These are phyloP conservation scores for Pestalotiopsis fici DNA, from an alignment of 2,329 filamentous ascomycete genomes.

Conservation along the genomic window DNA sequence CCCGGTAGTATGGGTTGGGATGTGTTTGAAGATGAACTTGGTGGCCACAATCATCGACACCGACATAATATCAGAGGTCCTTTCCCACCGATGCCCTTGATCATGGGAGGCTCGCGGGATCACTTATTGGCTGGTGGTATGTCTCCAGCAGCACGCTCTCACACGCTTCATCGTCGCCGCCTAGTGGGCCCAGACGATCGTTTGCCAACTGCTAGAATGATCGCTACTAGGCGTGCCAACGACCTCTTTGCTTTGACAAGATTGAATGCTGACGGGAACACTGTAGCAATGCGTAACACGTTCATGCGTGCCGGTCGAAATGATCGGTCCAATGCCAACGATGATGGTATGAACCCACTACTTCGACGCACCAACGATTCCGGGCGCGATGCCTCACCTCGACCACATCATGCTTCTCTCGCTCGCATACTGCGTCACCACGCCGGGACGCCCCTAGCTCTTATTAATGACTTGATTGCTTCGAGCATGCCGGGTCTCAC, in stretches of 20 bases:
- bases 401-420: constrained; percentile 48
- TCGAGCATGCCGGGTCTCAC: constrained; percentile 45
- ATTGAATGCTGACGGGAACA: neutral
- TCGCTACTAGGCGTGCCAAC: too few relatives aligned
- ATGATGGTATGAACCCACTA: constrained; percentile 86
- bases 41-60: constrained; percentile 48
- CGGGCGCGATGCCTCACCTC: constrained; percentile 47
- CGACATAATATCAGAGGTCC: constrained; percentile 57
- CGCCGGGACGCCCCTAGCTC: constrained; percentile 52
- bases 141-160: constrained; percentile 12
- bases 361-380: constrained; percentile 63
- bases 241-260: too few relatives aligned
- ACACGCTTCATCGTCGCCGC: neutral
- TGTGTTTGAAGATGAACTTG: constrained; percentile 48
- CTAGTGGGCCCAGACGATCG: neutral
- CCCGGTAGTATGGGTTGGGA: constrained; percentile 57
- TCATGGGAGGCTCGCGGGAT: constrained; percentile 29
- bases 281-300: constrained; percentile 30
- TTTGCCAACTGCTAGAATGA: too few relatives aligned
- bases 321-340: constrained; percentile 58
- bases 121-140: constrained; percentile 26
- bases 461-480: constrained; percentile 58
- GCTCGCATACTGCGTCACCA: constrained; percentile 52
- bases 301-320: constrained; percentile 55
- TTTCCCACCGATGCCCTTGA: constrained; percentile 49